Percentiles rank a stretch among this genome's conserved stretches.
These are phyloP conservation scores for Fusarium illudens DNA, from an alignment of 2,329 filamentous ascomycete species.

Conservation along the genomic window DNA sequence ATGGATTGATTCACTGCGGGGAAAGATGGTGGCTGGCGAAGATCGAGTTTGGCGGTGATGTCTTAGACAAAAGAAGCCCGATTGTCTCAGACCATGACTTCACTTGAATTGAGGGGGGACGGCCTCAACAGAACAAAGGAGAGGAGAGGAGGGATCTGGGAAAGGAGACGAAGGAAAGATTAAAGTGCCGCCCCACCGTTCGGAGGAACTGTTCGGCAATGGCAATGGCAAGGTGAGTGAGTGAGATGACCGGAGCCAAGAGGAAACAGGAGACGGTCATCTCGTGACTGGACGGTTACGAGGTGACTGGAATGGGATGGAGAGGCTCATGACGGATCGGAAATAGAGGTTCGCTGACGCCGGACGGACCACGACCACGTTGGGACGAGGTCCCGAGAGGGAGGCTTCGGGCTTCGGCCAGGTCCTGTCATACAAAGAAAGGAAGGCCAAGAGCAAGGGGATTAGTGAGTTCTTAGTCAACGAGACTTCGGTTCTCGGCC, in stretches of 20 bases:
- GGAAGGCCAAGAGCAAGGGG: background rate
- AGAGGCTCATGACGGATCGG: constrained; percentile 6
- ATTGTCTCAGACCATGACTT: constrained; percentile 2
- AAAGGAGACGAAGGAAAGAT: background rate
- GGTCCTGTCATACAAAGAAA: background rate
- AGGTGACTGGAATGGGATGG: constrained; percentile 16
- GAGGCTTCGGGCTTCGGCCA: background rate
- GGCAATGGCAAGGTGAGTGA: background rate
- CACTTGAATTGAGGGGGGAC: background rate
- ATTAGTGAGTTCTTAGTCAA: background rate
- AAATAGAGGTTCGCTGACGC: constrained; percentile 5
- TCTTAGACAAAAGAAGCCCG: constrained; percentile 9
- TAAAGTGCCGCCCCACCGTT: background rate
- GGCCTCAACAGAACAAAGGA: background rate
- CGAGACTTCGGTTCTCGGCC: constrained; percentile 20
- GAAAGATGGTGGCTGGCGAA: constrained; percentile 21
- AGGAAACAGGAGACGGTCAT: background rate
- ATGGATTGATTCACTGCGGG: constrained; percentile 12
- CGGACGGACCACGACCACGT: background rate
- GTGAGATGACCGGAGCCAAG: background rate
- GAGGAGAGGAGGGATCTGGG: background rate
- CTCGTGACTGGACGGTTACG: background rate
- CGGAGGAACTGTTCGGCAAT: background rate
- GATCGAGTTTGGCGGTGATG: constrained; percentile 11
- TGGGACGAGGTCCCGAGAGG: background rate